phyloP scores from a whole-genome alignment of 805 yeast genomes.

The Starmerella tilneyi region DNA sequence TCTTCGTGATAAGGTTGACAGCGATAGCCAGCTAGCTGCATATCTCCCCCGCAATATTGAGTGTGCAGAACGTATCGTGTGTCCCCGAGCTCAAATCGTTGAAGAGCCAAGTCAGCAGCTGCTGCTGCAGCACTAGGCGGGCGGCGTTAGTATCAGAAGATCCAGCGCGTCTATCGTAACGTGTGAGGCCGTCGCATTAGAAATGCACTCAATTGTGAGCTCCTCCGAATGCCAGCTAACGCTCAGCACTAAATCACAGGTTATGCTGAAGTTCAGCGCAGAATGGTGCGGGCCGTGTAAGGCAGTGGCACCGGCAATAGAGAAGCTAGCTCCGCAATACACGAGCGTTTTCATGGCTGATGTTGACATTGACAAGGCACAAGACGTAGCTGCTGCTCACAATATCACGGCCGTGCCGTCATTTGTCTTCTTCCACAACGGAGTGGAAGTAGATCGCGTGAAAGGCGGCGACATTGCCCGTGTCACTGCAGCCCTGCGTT shows the following conservation, averaged over 20 bases:
- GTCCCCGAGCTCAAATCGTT: too few species aligned
- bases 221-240: constrained; percentile 7
- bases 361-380: constrained; percentile 79
- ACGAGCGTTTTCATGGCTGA: constrained; percentile 58
- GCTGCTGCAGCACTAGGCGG: too few species aligned
- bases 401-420: constrained; percentile 58
- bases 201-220: constrained; percentile 6
- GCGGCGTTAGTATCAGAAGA: too few species aligned
- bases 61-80: too few species aligned
- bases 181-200: neutral
- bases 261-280: constrained; percentile 78
- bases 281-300: constrained; percentile 98
- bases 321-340: constrained; percentile 55
- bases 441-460: constrained; percentile 51
- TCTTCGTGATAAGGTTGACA: too few species aligned
- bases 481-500: constrained; percentile 12
- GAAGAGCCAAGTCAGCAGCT: too few species aligned
- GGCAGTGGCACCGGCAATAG: constrained; percentile 88
- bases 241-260: constrained; percentile 11
- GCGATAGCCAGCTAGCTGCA: too few species aligned
- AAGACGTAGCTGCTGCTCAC: constrained; percentile 54
- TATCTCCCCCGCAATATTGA: too few species aligned
- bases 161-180: too few species aligned
- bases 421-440: constrained; percentile 63
- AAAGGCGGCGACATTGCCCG: constrained; percentile 26